phyloP scores from a whole-genome alignment of 2,329 filamentous ascomycete genomes.

The Pseudonectria buxi region DNA sequence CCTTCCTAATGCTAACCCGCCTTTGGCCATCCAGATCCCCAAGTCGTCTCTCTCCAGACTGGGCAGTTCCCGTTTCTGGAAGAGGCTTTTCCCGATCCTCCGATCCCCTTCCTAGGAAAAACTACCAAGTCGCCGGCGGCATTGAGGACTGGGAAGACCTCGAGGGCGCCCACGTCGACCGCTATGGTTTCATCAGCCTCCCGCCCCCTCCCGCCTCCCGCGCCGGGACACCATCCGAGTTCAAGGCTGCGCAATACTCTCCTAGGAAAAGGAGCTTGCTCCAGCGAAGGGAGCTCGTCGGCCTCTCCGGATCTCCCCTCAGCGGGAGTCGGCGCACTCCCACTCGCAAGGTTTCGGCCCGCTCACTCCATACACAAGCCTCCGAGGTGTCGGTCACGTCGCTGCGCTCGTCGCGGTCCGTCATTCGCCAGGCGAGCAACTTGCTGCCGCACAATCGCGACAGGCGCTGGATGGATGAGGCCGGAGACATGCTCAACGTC shows the following conservation, averaged over 20 bases:
- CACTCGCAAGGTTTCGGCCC: constrained; percentile 49
- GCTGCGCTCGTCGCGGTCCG: constrained; percentile 46
- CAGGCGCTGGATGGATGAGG: constrained; percentile 55
- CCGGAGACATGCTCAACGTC: constrained; percentile 59
- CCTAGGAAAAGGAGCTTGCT: constrained; percentile 42
- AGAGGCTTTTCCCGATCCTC: constrained; percentile 38
- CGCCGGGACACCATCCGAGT: constrained; percentile 34
- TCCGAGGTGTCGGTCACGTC: constrained; percentile 46
- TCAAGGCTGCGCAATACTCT: constrained; percentile 36
- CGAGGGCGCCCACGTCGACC: constrained; percentile 54
- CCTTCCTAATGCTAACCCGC: constrained; percentile 25
- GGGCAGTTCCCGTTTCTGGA: constrained; percentile 34
- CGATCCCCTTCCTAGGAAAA: constrained; percentile 28
- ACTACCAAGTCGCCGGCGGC: constrained; percentile 48
- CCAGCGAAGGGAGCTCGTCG: constrained; percentile 28
- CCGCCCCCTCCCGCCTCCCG: constrained; percentile 37
- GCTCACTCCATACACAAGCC: constrained; percentile 52
- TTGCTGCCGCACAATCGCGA: constrained; percentile 55
- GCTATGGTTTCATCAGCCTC: constrained; percentile 59
- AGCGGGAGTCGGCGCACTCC: constrained; percentile 35
- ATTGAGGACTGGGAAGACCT: constrained; percentile 64
- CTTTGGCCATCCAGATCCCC: constrained; percentile 17
- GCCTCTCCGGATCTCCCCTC: constrained; percentile 33
- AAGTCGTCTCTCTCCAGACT: constrained; percentile 26
- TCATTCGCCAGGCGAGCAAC: constrained; percentile 52